Percentiles rank a stretch among this genome's conserved stretches.
Evolutionary conservation across 768 basidiomycete genomes (phyloP).

Genomic region (Mycena galopus): DNA sequence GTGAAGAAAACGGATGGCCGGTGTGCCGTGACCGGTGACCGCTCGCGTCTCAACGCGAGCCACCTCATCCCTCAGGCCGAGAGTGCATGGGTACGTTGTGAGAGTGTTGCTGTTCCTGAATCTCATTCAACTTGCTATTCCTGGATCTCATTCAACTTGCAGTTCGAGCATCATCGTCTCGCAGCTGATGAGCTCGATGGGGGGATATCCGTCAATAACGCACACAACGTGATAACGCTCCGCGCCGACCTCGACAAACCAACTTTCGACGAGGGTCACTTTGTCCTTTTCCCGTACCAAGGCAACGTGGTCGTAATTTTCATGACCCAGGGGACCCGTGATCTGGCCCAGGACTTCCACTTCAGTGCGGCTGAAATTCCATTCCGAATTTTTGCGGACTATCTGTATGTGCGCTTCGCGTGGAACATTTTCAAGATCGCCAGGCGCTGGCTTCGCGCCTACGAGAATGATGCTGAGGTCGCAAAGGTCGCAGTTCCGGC

Average conservation of each 20-base stretch:
- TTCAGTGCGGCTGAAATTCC: neutral
- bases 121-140: neutral
- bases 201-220: neutral
- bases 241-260: neutral
- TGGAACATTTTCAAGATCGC: neutral
- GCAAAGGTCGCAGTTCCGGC: neutral
- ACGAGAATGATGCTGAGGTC: neutral
- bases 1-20: constrained; percentile 1
- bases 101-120: neutral
- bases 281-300: constrained; percentile 1
- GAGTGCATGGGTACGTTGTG: neutral
- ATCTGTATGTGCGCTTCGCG: neutral
- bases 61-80: neutral
- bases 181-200: neutral
- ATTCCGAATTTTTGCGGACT: neutral
- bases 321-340: neutral
- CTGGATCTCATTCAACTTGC: neutral
- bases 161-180: neutral
- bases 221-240: neutral
- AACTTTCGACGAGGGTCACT: neutral
- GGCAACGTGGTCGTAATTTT: neutral
- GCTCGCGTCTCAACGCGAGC: neutral
- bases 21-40: neutral
- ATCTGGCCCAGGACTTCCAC: neutral
- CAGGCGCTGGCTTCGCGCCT: neutral